Conservation (phyloP, 306 rosid genomes). For the Casuarina cunninghamiana region DNA sequence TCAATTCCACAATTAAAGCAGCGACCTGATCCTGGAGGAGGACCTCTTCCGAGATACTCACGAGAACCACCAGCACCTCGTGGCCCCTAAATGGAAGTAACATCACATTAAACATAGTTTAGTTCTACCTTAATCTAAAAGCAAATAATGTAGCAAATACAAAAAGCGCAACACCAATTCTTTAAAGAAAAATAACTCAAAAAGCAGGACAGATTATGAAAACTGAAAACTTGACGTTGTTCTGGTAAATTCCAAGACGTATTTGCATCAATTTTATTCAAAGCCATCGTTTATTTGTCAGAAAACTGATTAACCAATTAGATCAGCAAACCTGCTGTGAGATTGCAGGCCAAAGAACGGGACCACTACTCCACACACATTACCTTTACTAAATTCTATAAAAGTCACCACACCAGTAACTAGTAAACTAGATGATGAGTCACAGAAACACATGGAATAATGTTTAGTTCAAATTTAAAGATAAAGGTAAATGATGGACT, state of each 20-base stretch:
- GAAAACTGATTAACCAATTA: not conserved
- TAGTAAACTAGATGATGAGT: not conserved
- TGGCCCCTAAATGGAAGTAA: slow-evolving; percentile 46
- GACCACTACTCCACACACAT: not conserved
- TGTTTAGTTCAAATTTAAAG: not conserved
- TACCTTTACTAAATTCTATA: not conserved
- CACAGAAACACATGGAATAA: not conserved
- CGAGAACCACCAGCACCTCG: slow-evolving; percentile 59
- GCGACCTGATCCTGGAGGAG: slow-evolving; percentile 91
- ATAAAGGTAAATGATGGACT: not conserved
- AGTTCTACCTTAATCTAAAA: not conserved
- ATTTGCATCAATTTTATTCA: not conserved
- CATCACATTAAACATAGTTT: not conserved
- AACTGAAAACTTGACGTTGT: not conserved
- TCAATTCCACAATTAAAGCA: slow-evolving; percentile 88
- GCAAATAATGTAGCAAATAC: not conserved
- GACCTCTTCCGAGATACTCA: slow-evolving; percentile 74
- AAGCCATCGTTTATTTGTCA: not conserved
- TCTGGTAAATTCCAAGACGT: not conserved
- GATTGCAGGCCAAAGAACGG: not conserved
- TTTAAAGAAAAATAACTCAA: not conserved
- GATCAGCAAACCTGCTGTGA: not conserved
- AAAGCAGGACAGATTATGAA: not conserved
- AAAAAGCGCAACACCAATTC: not conserved
- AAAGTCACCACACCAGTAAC: not conserved